Evolutionary conservation across 2,329 filamentous ascomycete genomes (phyloP), one percentile per base, ranked within the genome.

Genomic region (Paraphoma chrysanthemicola): DNA sequence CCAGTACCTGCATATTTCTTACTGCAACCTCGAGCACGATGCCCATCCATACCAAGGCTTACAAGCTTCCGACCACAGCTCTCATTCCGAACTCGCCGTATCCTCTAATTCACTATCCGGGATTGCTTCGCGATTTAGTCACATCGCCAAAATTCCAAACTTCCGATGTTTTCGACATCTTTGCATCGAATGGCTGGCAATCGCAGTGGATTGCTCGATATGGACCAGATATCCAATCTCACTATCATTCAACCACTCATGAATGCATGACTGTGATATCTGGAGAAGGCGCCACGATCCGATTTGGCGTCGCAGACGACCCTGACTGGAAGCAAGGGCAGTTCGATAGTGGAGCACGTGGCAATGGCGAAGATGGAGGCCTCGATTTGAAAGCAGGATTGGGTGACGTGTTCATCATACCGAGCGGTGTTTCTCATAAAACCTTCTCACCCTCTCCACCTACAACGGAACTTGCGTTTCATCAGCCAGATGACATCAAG

Each of bases 331-430:
- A 39, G 1, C 29, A 41, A 1, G 61, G 53, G 4, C 48, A 45
- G 17, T 43, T 43, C 2, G 77, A 81, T 33, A 56, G 77, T 0
- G 72, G 80, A 1, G 71, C 71, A 6, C 80, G 73, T 46, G 82
- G 79, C 0, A 72, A 60, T 0, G 74, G 72, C 28, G 84, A 87
- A 57, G 67, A 76, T 0, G 83, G 82, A 0, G 85, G 83, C 0
- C 53, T 87, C 0, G 77, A 82, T 45, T 50, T 87, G 0, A 56
- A 79, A 3, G 85, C 82, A 0, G 59, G 75, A 1, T 72, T 80
- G 0, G 86, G 86, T 1, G 86, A 88, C 61, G 83, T 87, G 0
- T 87, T 88, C 57, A 73, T 88, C 14, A 76, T 88, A 2, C 86
- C 86, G 0, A 83, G 84, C 0, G 85, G 85, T 0, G 78, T 83